Evolutionary conservation across 305 asterid genomes (phyloP), one percentile per base, ranked within the genome.

Genomic region (Fraxinus ornus): DNA sequence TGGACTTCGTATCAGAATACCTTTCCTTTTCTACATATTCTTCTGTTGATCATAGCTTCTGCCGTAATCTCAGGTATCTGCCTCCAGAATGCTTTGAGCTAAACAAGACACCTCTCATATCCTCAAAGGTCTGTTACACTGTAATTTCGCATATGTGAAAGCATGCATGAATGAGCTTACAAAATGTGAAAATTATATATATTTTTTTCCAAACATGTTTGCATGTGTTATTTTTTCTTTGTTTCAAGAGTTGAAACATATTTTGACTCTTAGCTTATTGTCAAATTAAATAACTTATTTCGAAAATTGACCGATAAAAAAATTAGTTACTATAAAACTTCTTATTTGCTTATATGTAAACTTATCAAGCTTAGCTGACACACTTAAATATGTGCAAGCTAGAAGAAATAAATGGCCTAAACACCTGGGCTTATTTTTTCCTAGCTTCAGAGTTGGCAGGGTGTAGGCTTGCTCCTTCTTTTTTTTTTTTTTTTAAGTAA

Each of bases 1-100:
- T 70, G 33, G 66, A 3, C 44, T 75, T 57, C 21, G 8, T 66
- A 19, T 13, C 52, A 64, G 41, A 32, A 41, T 76, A 57, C 79
- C 49, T 28, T 41, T 84, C 66, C 9, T 76, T 75, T 77, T 66
- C 41, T 49, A 22, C 68, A n/a, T 41, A 24, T 73, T 78, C 73
- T 3, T 62, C 21, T 70, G 22, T 70, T 39, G 78, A 79, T 80
- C 57, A 68, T 41, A 68, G 66, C 73, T 47, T 13, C 7, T 80
- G 12, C 75, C 83, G 79, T 75, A 71, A 86, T 83, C 81, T 85
- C 89, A 96, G 98, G 99, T 96, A 96, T 85, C 90, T 96, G 83
- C 99, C 99, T 83, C 98, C 99, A n/a, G 99, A 96, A 85, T 96
- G 99, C 93, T 96, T 96, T 91, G 99, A 96, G 89, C 94, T 96